A percentile compares a stretch with the other conserved stretches of the same genome.
Evolutionary conservation across 2,329 filamentous ascomycete genomes (phyloP).

Genomic region (Leptographium radiaticola): DNA sequence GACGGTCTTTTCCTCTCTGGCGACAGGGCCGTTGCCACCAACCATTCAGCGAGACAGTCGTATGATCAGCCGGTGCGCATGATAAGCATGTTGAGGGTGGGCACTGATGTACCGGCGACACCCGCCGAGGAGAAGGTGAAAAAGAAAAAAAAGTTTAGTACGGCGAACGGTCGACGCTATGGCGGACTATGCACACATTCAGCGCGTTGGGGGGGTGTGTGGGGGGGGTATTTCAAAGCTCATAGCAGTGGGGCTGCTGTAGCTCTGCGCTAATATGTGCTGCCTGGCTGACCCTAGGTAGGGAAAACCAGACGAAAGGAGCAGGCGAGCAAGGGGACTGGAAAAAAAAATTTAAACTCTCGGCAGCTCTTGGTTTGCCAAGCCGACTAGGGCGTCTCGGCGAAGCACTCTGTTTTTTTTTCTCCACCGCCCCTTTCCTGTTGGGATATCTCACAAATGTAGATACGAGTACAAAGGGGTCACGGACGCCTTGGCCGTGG

Average conservation of each 20-base stretch:
- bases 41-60: not conserved
- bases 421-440: not conserved
- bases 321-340: not conserved
- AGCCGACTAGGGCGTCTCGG: not conserved
- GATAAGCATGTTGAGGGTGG: not conserved
- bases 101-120: not conserved
- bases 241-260: not conserved
- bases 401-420: not conserved
- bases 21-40: not conserved
- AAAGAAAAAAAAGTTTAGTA: not conserved
- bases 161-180: not conserved
- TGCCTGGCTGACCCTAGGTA: not conserved
- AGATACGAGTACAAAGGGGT: too few relatives aligned
- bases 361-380: not conserved
- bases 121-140: not conserved
- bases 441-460: not conserved
- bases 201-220: too few relatives aligned
- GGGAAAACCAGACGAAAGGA: not conserved
- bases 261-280: not conserved
- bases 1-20: too few relatives aligned
- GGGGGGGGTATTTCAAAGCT: not conserved
- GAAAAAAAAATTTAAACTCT: not conserved
- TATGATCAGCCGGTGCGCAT: not conserved
- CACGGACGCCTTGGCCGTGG: too few relatives aligned
- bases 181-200: not conserved